Evolutionary conservation across 345 rosid species (phyloP).

Genomic region (Physaria fendleri): DNA sequence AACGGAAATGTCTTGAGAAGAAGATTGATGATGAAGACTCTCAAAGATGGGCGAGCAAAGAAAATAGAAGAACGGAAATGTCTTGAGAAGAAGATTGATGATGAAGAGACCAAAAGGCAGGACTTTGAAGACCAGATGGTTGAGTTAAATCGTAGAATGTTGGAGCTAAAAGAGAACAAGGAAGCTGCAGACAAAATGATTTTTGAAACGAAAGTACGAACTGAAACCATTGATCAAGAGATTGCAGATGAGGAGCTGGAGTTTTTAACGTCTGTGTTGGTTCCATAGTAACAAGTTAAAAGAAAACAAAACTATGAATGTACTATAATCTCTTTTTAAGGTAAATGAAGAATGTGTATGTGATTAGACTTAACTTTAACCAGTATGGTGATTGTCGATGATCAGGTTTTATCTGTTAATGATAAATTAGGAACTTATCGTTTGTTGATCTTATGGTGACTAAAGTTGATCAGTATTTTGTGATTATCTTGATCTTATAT

Average conservation of each 20-base stretch:
- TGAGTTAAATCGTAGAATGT: slow-evolving; percentile 32
- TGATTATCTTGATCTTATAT: background rate
- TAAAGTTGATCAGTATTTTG: background rate
- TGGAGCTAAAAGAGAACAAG: slow-evolving; percentile 34
- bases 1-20: slow-evolving; percentile 27
- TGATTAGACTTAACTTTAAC: background rate
- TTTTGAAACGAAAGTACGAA: slow-evolving; percentile 20
- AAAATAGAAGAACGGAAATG: slow-evolving; percentile 24
- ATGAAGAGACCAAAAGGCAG: slow-evolving; percentile 2
- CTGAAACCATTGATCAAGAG: slow-evolving; percentile 8
- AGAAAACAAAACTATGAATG: background rate
- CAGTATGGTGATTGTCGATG: background rate
- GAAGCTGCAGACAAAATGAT: slow-evolving; percentile 16
- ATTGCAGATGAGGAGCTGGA: slow-evolving; percentile 14
- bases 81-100: slow-evolving; percentile 24
- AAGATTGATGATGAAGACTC: slow-evolving; percentile 27
- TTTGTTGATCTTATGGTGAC: background rate
- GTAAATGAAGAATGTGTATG: background rate
- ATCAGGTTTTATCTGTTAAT: background rate
- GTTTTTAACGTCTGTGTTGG: slow-evolving; percentile 30
- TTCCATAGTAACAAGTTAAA: slow-evolving; percentile 38
- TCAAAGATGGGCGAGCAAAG: slow-evolving; percentile 33
- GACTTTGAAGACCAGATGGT: slow-evolving; percentile 29
- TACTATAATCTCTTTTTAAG: background rate
- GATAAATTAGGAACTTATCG: background rate